Conservation (phyloP, 257 asterid species). For the Ballota nigra region DNA sequence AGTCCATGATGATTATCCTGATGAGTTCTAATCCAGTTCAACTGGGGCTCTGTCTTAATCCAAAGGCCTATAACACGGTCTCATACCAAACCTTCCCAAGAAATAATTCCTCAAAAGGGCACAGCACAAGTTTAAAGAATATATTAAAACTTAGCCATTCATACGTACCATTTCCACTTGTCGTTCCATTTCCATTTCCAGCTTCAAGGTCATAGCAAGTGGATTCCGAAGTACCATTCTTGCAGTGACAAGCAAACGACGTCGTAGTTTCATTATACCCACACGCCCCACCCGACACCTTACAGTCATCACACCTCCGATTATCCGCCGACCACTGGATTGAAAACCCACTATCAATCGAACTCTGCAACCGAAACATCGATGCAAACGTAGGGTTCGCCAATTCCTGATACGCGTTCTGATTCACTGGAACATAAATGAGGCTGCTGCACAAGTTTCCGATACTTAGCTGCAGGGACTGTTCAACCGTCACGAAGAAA, state of each 20-base stretch:
- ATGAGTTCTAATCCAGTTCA: too few species aligned
- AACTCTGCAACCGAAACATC: neutral
- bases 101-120: too few species aligned
- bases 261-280: constrained; percentile 29
- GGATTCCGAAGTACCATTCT: neutral
- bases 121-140: too few species aligned
- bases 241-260: constrained; percentile 43
- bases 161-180: constrained; percentile 25
- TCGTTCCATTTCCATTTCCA: neutral
- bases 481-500: neutral
- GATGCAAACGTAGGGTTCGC: neutral
- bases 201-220: constrained; percentile 19
- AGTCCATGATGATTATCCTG: too few species aligned
- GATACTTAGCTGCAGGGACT: neutral
- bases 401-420: neutral
- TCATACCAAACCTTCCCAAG: too few species aligned
- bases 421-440: constrained; percentile 37
- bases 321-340: constrained; percentile 41
- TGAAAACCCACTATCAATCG: constrained; percentile 46
- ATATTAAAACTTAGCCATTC: neutral
- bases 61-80: too few species aligned
- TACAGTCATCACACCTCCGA: constrained; percentile 27
- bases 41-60: too few species aligned
- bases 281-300: constrained; percentile 41
- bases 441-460: constrained; percentile 11